These are phyloP conservation scores for Panicum miliaceum DNA, from an alignment of 176 grass and related monocot genomes.

Conservation along the genomic window DNA sequence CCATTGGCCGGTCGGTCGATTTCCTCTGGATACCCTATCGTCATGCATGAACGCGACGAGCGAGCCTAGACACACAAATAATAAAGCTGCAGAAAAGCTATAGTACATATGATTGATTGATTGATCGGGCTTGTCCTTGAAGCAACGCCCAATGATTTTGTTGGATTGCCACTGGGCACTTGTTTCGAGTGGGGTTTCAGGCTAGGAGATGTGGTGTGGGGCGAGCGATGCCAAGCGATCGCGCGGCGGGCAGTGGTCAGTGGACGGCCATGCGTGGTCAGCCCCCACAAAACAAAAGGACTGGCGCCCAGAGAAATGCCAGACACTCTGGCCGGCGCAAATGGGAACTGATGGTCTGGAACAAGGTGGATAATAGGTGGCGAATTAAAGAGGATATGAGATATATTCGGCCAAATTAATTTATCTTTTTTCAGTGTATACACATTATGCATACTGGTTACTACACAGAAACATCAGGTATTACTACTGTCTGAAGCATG, in stretches of 20 bases:
- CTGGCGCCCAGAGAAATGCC: not conserved
- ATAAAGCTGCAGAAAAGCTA: not conserved
- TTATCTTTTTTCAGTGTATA: too few relatives aligned
- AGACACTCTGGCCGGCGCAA: not conserved
- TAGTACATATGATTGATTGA: too few relatives aligned
- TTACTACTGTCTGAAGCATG: not conserved
- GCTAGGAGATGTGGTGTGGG: too few relatives aligned
- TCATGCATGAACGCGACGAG: not conserved
- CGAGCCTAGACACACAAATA: not conserved
- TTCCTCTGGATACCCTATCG: not conserved
- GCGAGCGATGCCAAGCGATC: constrained; percentile 2
- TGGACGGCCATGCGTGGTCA: not conserved
- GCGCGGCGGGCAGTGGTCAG: not conserved
- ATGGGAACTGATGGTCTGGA: too few relatives aligned
- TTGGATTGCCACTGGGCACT: not conserved
- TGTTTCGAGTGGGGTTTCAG: not conserved
- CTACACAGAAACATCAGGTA: not conserved
- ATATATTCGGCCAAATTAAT: too few relatives aligned
- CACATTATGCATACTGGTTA: too few relatives aligned
- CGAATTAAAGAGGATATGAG: too few relatives aligned
- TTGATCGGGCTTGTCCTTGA: not conserved
- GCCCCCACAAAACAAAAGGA: not conserved
- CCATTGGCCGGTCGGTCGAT: not conserved
- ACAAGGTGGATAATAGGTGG: too few relatives aligned
- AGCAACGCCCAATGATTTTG: too few relatives aligned